Percentiles rank a stretch among this genome's conserved stretches.
Evolutionary conservation across 2,329 filamentous ascomycete genomes (phyloP).

Genomic region (Arthroderma sp.): DNA sequence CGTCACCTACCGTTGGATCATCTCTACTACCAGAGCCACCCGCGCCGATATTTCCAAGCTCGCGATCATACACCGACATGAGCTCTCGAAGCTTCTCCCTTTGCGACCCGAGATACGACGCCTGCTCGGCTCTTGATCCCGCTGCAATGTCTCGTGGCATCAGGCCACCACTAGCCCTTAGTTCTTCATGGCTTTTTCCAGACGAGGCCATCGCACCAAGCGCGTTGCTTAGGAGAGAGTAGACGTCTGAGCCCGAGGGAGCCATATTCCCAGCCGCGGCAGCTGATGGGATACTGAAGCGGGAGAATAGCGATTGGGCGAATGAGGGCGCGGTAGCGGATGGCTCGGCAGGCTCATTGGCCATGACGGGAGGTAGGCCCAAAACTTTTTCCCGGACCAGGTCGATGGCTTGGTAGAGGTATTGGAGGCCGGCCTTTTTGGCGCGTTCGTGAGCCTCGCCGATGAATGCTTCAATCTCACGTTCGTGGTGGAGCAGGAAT

Average conservation of each 20-base stretch:
- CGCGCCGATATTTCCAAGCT: slow-evolving; percentile 49
- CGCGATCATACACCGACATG: slow-evolving; percentile 63
- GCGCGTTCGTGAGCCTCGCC: slow-evolving; percentile 65
- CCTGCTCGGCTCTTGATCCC: slow-evolving; percentile 49
- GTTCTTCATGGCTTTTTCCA: slow-evolving; percentile 31
- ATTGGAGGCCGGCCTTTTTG: slow-evolving; percentile 61
- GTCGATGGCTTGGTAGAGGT: slow-evolving; percentile 59
- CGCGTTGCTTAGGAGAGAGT: slow-evolving; percentile 61
- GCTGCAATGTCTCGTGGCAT: slow-evolving; percentile 56
- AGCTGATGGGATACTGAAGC: slow-evolving; percentile 70
- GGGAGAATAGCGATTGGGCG: slow-evolving; percentile 66
- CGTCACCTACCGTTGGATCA: slow-evolving; percentile 13
- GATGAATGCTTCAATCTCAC: slow-evolving; percentile 82
- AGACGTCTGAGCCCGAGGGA: slow-evolving; percentile 52
- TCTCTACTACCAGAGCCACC: slow-evolving; percentile 18
- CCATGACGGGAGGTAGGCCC: slow-evolving; percentile 54
- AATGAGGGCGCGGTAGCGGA: slow-evolving; percentile 39
- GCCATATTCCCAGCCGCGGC: slow-evolving; percentile 34
- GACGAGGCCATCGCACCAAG: slow-evolving; percentile 47
- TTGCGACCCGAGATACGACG: slow-evolving; percentile 64
- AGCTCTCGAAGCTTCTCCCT: slow-evolving; percentile 63
- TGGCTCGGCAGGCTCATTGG: slow-evolving; percentile 33
- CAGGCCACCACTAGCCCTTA: slow-evolving; percentile 47
- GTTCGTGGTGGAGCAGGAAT: slow-evolving; percentile 75
- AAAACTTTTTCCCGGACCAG: slow-evolving; percentile 62